A percentile compares a stretch with the other conserved stretches of the same genome.
phyloP scores from a whole-genome alignment of 306 rosid species.

The Sindora glabra region DNA sequence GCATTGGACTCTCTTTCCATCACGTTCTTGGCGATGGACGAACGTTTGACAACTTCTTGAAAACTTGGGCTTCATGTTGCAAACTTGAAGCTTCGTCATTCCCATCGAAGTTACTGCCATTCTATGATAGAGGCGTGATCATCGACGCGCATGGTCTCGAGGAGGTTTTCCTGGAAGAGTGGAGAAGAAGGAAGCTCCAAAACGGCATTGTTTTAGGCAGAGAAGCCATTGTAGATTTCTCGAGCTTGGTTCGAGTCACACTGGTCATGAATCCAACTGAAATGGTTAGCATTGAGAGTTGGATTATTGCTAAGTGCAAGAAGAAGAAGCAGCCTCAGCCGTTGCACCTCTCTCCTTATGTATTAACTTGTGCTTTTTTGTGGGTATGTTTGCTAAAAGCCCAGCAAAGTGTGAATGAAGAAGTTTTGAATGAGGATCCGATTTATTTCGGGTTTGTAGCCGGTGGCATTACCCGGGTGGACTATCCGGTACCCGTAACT shows the following conservation, averaged over 20 bases:
- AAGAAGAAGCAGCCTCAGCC: conserved; percentile 7
- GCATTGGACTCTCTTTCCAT: conserved; percentile 33
- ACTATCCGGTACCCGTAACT: background rate
- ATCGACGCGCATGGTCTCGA: conserved; percentile 20
- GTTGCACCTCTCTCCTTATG: conserved; percentile 31
- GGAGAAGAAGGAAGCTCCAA: conserved; percentile 13
- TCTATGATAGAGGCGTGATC: conserved; percentile 25
- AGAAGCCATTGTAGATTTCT: background rate
- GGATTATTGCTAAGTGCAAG: conserved; percentile 17
- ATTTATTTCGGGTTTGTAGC: conserved; percentile 39
- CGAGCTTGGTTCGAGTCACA: conserved; percentile 26
- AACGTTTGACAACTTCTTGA: conserved; percentile 43
- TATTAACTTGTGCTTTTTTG: conserved; percentile 30
- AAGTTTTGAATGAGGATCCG: background rate
- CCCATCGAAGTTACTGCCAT: background rate
- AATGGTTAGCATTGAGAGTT: conserved; percentile 23
- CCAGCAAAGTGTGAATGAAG: background rate
- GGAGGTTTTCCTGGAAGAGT: conserved; percentile 32
- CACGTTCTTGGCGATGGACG: conserved; percentile 34
- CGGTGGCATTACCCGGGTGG: conserved; percentile 39
- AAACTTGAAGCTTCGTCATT: background rate
- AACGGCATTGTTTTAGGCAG: background rate
- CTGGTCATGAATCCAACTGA: conserved; percentile 10
- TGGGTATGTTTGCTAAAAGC: conserved; percentile 42
- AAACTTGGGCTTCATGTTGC: conserved; percentile 37